These are phyloP conservation scores for Aspergillus sclerotioniger DNA, from an alignment of 495 filamentous ascomycete species.

Conservation along the genomic window DNA sequence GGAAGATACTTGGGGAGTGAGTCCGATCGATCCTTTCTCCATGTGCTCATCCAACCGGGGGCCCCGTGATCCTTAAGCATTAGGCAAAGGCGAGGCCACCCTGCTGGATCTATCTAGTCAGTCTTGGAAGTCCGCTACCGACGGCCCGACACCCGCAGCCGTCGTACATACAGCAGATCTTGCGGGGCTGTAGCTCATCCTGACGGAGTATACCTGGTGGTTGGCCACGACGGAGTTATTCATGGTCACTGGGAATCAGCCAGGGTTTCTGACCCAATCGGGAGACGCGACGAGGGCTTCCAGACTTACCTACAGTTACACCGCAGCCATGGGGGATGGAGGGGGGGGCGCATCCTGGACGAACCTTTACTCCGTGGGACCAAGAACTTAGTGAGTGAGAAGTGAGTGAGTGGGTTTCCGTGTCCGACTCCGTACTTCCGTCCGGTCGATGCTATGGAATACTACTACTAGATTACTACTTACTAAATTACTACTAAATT, in stretches of 20 bases:
- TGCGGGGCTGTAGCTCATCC: constrained; percentile 18
- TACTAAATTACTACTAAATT: too few species aligned
- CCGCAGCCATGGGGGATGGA: not conserved
- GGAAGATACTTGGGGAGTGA: not conserved
- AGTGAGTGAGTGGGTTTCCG: not conserved
- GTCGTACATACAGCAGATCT: constrained; percentile 30
- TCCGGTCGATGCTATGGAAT: too few species aligned
- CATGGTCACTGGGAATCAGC: not conserved
- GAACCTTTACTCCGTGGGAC: not conserved
- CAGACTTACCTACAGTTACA: not conserved
- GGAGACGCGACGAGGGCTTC: not conserved
- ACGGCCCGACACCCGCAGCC: constrained; percentile 30
- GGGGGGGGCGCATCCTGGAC: not conserved
- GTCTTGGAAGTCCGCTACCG: constrained; percentile 23
- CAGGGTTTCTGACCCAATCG: not conserved
- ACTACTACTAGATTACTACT: too few species aligned
- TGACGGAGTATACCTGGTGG: not conserved
- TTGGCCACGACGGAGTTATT: not conserved
- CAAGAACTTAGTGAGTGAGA: too few species aligned
- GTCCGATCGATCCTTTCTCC: too few species aligned
- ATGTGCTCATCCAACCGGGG: too few species aligned
- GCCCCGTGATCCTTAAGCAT: too few species aligned
- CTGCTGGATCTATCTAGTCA: constrained; percentile 1
- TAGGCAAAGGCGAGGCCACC: too few species aligned
- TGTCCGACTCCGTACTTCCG: not conserved